Percentiles rank a stretch among this genome's conserved stretches.
phyloP scores from a whole-genome alignment of 1,139 yeast genomes.

The Arxiozyma telluris region DNA sequence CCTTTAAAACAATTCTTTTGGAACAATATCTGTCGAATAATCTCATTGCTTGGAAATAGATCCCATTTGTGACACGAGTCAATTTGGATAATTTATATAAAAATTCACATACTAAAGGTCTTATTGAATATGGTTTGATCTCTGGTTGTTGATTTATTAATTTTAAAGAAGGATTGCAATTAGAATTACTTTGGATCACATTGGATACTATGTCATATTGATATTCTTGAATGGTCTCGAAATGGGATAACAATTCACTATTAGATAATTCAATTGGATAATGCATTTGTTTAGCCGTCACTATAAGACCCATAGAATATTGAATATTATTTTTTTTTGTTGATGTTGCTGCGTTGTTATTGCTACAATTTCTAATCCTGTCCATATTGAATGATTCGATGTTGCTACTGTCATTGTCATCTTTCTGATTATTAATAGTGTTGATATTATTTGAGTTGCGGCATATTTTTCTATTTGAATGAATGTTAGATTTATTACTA shows the following conservation, averaged over 20 bases:
- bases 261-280: slow-evolving; percentile 46
- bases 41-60: slow-evolving; percentile 49
- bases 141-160: slow-evolving; percentile 59
- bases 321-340: neutral
- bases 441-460: neutral
- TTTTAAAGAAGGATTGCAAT: slow-evolving; percentile 42
- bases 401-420: neutral
- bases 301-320: slow-evolving; percentile 27
- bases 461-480: too few species aligned
- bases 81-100: slow-evolving; percentile 49
- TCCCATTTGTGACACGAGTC: slow-evolving; percentile 52
- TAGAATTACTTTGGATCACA: slow-evolving; percentile 33
- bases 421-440: neutral
- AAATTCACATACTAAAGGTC: slow-evolving; percentile 49
- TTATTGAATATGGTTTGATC: slow-evolving; percentile 39
- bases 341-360: neutral
- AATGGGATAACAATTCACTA: slow-evolving; percentile 43
- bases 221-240: slow-evolving; percentile 42
- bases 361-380: neutral
- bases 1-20: slow-evolving; percentile 50
- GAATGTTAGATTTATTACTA: neutral
- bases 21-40: slow-evolving; percentile 60
- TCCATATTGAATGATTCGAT: neutral
- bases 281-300: slow-evolving; percentile 33
- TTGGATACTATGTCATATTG: slow-evolving; percentile 42